Conservation (phyloP, 306 rosid species). For the Vachellia pachyceras region DNA sequence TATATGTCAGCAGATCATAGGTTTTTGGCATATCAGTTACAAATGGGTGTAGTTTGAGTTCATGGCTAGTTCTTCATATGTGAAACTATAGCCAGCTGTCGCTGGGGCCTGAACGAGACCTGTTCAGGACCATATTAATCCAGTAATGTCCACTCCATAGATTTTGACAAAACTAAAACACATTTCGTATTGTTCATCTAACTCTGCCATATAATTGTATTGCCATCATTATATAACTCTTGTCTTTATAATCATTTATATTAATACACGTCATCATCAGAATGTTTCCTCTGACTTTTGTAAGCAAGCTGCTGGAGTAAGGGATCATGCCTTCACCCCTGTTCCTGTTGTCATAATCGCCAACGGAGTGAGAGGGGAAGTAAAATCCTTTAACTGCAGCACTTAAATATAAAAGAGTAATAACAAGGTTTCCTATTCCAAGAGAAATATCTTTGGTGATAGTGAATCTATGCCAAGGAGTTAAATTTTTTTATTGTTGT, state of each 20-base stretch:
- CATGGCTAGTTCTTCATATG: not conserved
- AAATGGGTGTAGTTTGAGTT: not conserved
- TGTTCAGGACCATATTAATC: not conserved
- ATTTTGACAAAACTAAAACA: not conserved
- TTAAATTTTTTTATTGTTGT: conserved; percentile 4
- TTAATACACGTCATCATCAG: not conserved
- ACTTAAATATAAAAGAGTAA: not conserved
- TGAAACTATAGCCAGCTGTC: not conserved
- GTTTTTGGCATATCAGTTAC: not conserved
- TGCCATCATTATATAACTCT: not conserved
- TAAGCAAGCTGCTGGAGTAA: conserved; percentile 6
- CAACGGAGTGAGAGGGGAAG: not conserved
- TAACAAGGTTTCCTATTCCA: not conserved
- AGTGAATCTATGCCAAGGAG: not conserved
- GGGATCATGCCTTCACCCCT: conserved; percentile 15
- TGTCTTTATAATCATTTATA: not conserved
- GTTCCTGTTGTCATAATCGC: conserved; percentile 11
- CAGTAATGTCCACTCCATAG: not conserved
- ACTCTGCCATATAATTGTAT: not conserved
- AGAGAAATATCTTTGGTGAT: not conserved
- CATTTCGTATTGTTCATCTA: not conserved
- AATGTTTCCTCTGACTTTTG: conserved; percentile 23
- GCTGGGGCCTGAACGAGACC: not conserved
- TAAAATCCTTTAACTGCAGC: not conserved
- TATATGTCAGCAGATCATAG: no score